Conservation (phyloP, 176 grass and related monocot species). For the Phoenix dactylifera region DNA sequence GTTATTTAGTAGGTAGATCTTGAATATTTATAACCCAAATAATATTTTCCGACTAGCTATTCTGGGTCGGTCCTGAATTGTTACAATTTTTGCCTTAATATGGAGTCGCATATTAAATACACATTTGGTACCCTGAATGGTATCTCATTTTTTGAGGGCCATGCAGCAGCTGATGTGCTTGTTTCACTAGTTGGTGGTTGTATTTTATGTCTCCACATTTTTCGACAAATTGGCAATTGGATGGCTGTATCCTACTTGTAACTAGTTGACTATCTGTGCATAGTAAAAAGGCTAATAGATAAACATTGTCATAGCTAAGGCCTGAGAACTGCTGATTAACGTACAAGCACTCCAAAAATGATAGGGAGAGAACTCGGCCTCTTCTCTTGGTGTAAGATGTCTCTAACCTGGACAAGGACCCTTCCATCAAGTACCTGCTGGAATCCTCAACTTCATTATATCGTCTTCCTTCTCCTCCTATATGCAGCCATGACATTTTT, state of each 20-base stretch:
- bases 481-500: neutral
- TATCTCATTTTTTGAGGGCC: neutral
- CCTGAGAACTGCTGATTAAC: neutral
- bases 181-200: too few relatives aligned
- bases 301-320: neutral
- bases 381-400: conserved; percentile 18
- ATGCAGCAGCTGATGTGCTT: too few relatives aligned
- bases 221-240: too few relatives aligned
- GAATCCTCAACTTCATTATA: neutral
- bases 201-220: too few relatives aligned
- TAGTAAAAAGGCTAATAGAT: too few relatives aligned
- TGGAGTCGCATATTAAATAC: neutral
- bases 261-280: too few relatives aligned
- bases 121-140: neutral
- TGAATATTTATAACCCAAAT: too few relatives aligned
- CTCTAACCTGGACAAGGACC: conserved; percentile 11
- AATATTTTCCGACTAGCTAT: too few relatives aligned
- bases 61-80: too few relatives aligned
- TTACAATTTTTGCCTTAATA: too few relatives aligned
- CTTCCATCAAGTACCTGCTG: neutral
- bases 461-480: conserved; percentile 19
- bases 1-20: too few relatives aligned
- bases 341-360: neutral
- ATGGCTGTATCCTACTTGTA: too few relatives aligned
- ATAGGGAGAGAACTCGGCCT: conserved; percentile 25